Conservation (phyloP, 371 early-diverging fungal species). For the Lichtheimia corymbifera region DNA sequence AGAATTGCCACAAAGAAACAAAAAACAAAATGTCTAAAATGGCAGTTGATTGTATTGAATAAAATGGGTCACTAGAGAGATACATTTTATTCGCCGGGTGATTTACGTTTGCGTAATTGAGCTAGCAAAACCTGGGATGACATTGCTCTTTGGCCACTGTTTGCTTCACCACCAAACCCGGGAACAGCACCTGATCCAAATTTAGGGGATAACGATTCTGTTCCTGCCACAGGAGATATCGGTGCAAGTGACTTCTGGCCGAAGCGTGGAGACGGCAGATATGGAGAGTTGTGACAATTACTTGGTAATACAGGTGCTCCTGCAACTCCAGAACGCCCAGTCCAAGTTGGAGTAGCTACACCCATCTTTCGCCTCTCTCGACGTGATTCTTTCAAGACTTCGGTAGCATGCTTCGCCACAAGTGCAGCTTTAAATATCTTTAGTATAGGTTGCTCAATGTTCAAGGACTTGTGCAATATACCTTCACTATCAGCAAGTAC, state of each 20-base stretch:
- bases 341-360: constrained; percentile 70
- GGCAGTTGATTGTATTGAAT: no score
- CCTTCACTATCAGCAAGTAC: constrained; percentile 79
- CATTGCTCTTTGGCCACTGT: no score
- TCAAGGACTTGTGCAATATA: not conserved
- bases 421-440: constrained; percentile 33
- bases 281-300: constrained; percentile 4
- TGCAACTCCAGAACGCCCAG: constrained; percentile 65
- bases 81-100: no score
- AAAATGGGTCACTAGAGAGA: no score
- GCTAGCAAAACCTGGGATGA: no score
- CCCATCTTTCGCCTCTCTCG: constrained; percentile 26
- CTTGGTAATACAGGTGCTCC: constrained; percentile 46
- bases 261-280: constrained; percentile 47
- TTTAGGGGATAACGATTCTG: constrained; percentile 10
- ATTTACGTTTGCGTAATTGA: no score
- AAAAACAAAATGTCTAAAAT: no score
- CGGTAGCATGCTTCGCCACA: constrained; percentile 59
- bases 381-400: constrained; percentile 40
- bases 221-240: not conserved
- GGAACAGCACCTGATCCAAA: constrained; percentile 46
- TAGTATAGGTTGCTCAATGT: not conserved
- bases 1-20: no score
- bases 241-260: constrained; percentile 37
- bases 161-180: constrained; percentile 21